Evolutionary conservation across 139 green algal genomes (phyloP).

Genomic region (Chlamydomonas sp.): DNA sequence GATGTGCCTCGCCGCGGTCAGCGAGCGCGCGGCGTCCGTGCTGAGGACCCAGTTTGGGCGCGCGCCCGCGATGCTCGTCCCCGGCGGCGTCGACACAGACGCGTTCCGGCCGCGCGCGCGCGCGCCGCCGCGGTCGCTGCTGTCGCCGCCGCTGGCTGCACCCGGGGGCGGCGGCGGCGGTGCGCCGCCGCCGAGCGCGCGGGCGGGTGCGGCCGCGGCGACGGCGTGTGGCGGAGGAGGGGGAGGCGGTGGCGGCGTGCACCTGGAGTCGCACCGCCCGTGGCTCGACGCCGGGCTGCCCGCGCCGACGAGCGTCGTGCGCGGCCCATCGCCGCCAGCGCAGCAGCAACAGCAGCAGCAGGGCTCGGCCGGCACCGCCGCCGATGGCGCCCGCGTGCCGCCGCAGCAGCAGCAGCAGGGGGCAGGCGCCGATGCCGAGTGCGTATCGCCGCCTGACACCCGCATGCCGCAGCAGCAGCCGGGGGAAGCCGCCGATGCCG

Average conservation of each 20-base stretch:
- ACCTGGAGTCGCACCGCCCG: not conserved
- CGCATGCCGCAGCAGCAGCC: no score
- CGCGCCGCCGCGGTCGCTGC: not conserved
- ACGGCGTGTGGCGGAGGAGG: conserved; percentile 4
- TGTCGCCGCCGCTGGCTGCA: conserved; percentile 10
- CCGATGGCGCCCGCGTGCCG: no score
- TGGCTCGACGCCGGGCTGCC: not conserved
- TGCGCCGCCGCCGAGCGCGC: not conserved
- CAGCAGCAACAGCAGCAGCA: not conserved
- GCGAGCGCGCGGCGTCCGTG: conserved; percentile 44
- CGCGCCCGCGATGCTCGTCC: conserved; percentile 36
- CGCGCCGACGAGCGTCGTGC: conserved; percentile 5
- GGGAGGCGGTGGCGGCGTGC: not conserved
- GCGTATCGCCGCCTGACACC: no score
- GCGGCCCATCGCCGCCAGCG: not conserved
- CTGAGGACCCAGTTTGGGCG: conserved; percentile 54
- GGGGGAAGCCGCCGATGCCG: no score
- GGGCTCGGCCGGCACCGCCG: no score
- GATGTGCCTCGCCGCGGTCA: conserved; percentile 45
- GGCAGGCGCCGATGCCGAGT: no score
- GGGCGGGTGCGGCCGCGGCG: not conserved
- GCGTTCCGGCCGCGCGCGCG: conserved; percentile 29
- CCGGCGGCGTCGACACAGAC: conserved; percentile 58
- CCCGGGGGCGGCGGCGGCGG: not conserved
- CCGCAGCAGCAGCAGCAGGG: no score